These are phyloP conservation scores for Candida glucosophila DNA, from an alignment of 1,139 yeast genomes.

Conservation along the genomic window DNA sequence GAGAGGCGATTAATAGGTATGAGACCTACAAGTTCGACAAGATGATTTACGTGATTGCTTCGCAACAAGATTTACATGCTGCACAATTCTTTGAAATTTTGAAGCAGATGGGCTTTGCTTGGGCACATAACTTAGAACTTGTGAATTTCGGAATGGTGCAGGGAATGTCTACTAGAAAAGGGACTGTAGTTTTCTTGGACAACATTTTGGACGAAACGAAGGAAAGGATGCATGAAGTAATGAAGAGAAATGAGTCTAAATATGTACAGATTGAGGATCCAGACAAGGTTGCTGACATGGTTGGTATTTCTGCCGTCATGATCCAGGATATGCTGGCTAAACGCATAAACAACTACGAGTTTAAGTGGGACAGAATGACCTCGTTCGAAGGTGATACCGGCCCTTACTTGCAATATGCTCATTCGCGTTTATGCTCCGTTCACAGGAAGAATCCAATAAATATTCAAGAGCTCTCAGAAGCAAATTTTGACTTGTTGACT, in stretches of 20 bases:
- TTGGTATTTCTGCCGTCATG: constrained; percentile 97
- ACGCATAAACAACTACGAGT: constrained; percentile 91
- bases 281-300: constrained; percentile 88
- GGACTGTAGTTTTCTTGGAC: constrained; percentile 97
- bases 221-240: constrained; percentile 93
- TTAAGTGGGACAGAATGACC: constrained; percentile 97
- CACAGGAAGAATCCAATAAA: constrained; percentile 70
- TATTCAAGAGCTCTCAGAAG: constrained; percentile 39
- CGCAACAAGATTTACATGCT: constrained; percentile 91
- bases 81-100: constrained; percentile 94
- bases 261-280: constrained; percentile 94
- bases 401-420: constrained; percentile 97
- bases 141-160: constrained; percentile 96
- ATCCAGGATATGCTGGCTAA: constrained; percentile 98
- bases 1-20: constrained; percentile 91
- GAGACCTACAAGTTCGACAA: constrained; percentile 82
- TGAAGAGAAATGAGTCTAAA: constrained; percentile 87
- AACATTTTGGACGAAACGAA: constrained; percentile 90
- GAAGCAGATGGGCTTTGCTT: constrained; percentile 83
- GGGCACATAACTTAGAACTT: constrained; percentile 77
- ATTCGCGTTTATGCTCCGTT: constrained; percentile 91
- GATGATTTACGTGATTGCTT: constrained; percentile 92
- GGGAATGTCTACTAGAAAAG: constrained; percentile 98
- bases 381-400: constrained; percentile 99
- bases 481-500: constrained; percentile 63